Base-by-base conservation (phyloP, 176 grass and related monocot genomes). In the Poa annua region DNA sequence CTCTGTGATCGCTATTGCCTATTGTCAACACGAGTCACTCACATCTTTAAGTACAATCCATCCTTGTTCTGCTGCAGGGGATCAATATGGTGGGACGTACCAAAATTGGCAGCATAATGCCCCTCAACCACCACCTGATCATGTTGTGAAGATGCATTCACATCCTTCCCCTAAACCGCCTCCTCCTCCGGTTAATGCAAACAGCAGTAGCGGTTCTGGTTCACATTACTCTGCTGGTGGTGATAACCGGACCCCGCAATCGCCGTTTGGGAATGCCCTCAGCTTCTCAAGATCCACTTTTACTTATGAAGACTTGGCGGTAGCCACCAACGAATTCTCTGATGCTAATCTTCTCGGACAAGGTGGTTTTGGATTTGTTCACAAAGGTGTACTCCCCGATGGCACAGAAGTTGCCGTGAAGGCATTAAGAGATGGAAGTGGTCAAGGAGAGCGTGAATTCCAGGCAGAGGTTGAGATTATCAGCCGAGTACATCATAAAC, bases 311-410 rank as follows among this genome's bases (percentile, higher is more conserved):
- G 86, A 94, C 42, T 68, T 94, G 51, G 32, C 72, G 20, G 81
- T 41, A 8, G 94, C 94, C 8, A 97, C 89, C 74, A 45, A 92
- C 51, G 77, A 88, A 8, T 97, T 97, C 82, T 80, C 87, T 51
- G 88, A 92, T 75, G 80, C 80, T 50, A 97, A 94, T 79, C 86
- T 97, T 35, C 86, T 97, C 1, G 94, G 94, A 7, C 91, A 97
- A 85, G 94, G 94, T 4, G 94, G 94, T 34, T 97, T 97, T 45
- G 94, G 94, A 20, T 92, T 82, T 88, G 94, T 97, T 53, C 88
- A 97, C 80, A 97, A 92, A 82, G 94, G 94, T 26, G 88, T 89
- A 47, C 90, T 97, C 4, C 85, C 61, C 3, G 86, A 88, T 85
- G 94, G 94, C 26, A 90, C 79, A 49, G 92, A 97, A 72, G 83